Evolutionary conservation across 2,329 filamentous ascomycete species (phyloP).

Genomic region (Fusarium phyllophilum): DNA sequence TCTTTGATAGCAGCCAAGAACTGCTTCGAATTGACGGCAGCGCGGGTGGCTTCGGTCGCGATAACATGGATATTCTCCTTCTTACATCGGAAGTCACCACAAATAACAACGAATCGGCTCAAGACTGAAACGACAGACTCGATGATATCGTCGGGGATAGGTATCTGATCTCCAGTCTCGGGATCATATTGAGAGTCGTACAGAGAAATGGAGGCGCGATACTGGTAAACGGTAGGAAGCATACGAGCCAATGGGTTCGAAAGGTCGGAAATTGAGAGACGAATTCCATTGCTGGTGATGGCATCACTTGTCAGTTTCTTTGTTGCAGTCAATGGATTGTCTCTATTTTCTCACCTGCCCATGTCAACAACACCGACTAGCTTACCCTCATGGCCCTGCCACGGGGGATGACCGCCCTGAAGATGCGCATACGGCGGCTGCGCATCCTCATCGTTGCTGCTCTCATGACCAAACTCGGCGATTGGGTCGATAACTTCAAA

Average conservation of each 20-base stretch:
- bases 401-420: slow-evolving; percentile 41
- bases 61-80: slow-evolving; percentile 45
- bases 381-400: slow-evolving; percentile 45
- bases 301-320: slow-evolving; percentile 10
- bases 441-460: slow-evolving; percentile 21
- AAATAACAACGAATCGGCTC: slow-evolving; percentile 45
- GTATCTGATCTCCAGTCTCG: slow-evolving; percentile 46
- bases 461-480: slow-evolving; percentile 32
- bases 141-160: slow-evolving; percentile 45
- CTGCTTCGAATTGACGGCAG: slow-evolving; percentile 45
- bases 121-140: slow-evolving; percentile 42
- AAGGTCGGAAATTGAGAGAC: slow-evolving; percentile 68
- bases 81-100: slow-evolving; percentile 41
- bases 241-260: slow-evolving; percentile 65
- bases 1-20: slow-evolving; percentile 57
- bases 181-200: slow-evolving; percentile 48
- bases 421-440: slow-evolving; percentile 2
- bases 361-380: slow-evolving; percentile 52
- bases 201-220: slow-evolving; percentile 47
- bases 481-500: slow-evolving; percentile 41
- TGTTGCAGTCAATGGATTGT: background rate
- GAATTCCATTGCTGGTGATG: slow-evolving; percentile 71
- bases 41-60: slow-evolving; percentile 48
- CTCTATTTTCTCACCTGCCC: slow-evolving; percentile 45
- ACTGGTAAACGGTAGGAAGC: slow-evolving; percentile 59